phyloP scores from a whole-genome alignment of 2,329 filamentous ascomycete species.

The Teratosphaeria zuluensis region DNA sequence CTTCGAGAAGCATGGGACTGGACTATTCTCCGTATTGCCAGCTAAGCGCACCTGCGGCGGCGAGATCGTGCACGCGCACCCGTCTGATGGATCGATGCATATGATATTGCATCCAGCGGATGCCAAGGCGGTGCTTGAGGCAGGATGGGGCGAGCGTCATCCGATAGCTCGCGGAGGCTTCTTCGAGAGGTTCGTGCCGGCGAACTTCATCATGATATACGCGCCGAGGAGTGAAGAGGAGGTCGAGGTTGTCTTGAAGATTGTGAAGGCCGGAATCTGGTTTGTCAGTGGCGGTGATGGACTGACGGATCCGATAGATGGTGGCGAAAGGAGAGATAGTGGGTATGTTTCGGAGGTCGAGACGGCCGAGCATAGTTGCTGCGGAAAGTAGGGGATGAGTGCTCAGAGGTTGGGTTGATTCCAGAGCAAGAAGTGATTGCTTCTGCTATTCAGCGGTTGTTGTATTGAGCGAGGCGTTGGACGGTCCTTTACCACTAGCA shows the following conservation, averaged over 20 bases:
- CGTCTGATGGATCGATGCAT: slow-evolving; percentile 67
- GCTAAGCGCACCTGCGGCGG: slow-evolving; percentile 63
- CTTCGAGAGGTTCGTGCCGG: slow-evolving; percentile 58
- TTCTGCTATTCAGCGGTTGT: not conserved
- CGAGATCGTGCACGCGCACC: slow-evolving; percentile 76
- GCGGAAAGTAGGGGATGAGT: not conserved
- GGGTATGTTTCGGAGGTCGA: slow-evolving; percentile 3
- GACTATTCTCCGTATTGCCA: slow-evolving; percentile 58
- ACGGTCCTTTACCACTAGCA: not conserved
- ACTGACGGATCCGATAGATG: slow-evolving; percentile 4
- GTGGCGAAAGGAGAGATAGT: slow-evolving; percentile 5
- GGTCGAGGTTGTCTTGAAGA: slow-evolving; percentile 54
- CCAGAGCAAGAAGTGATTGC: not conserved
- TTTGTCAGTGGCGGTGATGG: slow-evolving; percentile 37
- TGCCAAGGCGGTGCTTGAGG: slow-evolving; percentile 59
- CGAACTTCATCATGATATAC: slow-evolving; percentile 73
- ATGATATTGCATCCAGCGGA: slow-evolving; percentile 72
- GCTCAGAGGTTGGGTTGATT: not conserved
- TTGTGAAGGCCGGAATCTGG: slow-evolving; percentile 68
- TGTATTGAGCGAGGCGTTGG: not conserved
- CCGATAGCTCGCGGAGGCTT: slow-evolving; percentile 57
- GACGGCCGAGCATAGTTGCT: not conserved
- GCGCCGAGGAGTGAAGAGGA: slow-evolving; percentile 63
- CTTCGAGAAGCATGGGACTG: slow-evolving; percentile 64
- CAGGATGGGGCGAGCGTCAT: slow-evolving; percentile 68